Evolutionary conservation across 164 flowering plant species (phyloP).

Genomic region (Stephania cephalantha): DNA sequence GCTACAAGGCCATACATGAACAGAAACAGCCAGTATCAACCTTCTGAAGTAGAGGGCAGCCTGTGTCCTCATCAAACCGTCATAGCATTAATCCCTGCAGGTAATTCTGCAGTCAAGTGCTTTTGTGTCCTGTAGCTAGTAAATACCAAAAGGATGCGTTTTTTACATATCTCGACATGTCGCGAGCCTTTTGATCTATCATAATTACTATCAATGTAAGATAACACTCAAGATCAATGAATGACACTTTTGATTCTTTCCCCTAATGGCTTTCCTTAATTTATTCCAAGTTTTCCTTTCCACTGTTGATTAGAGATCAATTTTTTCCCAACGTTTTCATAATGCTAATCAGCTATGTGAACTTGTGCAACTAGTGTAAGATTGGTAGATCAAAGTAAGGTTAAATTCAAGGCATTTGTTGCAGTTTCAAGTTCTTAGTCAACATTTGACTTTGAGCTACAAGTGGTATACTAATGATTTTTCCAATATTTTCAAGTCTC

Average conservation of each 20-base stretch:
- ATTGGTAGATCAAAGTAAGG: too few relatives aligned
- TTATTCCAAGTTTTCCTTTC: not conserved
- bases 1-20: conserved; percentile 58
- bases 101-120: not conserved
- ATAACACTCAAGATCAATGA: not conserved
- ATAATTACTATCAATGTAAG: not conserved
- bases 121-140: not conserved
- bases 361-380: too few relatives aligned
- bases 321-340: too few relatives aligned
- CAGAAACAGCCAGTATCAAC: conserved; percentile 27
- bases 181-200: not conserved
- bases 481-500: too few relatives aligned
- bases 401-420: too few relatives aligned
- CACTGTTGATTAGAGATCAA: not conserved
- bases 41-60: conserved; percentile 18
- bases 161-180: not conserved
- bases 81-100: not conserved
- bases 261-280: not conserved
- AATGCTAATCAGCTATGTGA: too few relatives aligned
- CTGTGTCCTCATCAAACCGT: not conserved
- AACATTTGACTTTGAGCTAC: too few relatives aligned
- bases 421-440: too few relatives aligned
- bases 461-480: too few relatives aligned
- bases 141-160: not conserved
- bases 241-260: not conserved